Percentiles rank a stretch among this genome's conserved stretches.
phyloP scores from a whole-genome alignment of 306 rosid genomes.

The Comarum palustre region DNA sequence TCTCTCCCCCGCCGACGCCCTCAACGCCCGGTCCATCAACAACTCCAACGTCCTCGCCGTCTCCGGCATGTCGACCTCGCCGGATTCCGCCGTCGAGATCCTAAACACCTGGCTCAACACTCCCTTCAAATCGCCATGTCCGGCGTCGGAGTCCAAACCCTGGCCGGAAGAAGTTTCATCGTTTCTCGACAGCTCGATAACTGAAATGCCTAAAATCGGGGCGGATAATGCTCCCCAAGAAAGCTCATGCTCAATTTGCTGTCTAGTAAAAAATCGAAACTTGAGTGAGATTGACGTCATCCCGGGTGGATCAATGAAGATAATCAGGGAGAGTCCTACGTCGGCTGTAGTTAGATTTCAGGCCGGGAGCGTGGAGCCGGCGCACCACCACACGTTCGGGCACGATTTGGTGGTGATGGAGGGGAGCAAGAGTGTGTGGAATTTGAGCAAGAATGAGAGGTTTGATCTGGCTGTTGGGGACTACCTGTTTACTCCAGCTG shows the following conservation, averaged over 20 bases:
- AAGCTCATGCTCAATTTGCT: slow-evolving; percentile 51
- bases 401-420: slow-evolving; percentile 76
- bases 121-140: slow-evolving; percentile 68
- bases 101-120: slow-evolving; percentile 71
- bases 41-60: slow-evolving; percentile 85
- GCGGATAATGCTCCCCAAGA: neutral
- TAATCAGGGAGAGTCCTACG: slow-evolving; percentile 70
- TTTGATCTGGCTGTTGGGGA: slow-evolving; percentile 67
- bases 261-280: slow-evolving; percentile 55
- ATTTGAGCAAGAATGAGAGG: slow-evolving; percentile 60
- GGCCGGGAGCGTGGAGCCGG: slow-evolving; percentile 89
- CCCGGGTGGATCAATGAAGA: slow-evolving; percentile 89
- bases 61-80: slow-evolving; percentile 64
- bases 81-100: slow-evolving; percentile 53
- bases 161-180: slow-evolving; percentile 62
- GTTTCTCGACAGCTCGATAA: slow-evolving; percentile 52
- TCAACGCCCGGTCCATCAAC: slow-evolving; percentile 76
- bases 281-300: slow-evolving; percentile 63
- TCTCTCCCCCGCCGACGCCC: slow-evolving; percentile 55
- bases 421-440: slow-evolving; percentile 90
- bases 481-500: slow-evolving; percentile 68
- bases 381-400: slow-evolving; percentile 86
- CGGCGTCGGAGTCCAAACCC: slow-evolving; percentile 57
- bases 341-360: slow-evolving; percentile 72
- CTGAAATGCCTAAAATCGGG: slow-evolving; percentile 70